Percentiles rank a stretch among this genome's conserved stretches.
Conservation (phyloP, 306 rosid genomes). For the Casuarina equisetifolia region DNA sequence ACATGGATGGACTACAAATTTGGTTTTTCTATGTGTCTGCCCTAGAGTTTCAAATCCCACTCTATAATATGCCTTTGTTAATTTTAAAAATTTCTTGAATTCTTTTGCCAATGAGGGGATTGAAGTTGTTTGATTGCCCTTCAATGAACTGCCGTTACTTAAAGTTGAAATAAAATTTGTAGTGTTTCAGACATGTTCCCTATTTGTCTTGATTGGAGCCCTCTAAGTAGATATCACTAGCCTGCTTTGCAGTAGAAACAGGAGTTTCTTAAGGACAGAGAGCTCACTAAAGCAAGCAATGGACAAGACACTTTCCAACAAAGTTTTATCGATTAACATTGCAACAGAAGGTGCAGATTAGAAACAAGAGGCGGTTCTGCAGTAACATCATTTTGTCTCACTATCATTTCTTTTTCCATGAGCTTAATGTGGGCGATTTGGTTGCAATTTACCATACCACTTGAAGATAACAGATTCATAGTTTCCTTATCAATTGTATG, state of each 20-base stretch:
- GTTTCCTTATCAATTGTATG: not conserved
- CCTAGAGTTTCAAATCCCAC: not conserved
- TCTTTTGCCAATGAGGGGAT: not conserved
- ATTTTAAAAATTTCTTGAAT: not conserved
- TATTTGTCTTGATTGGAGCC: not conserved
- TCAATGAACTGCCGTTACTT: not conserved
- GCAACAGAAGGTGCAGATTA: not conserved
- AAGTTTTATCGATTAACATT: not conserved
- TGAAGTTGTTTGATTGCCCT: not conserved
- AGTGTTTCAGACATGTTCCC: not conserved
- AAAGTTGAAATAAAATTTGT: not conserved
- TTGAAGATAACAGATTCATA: not conserved
- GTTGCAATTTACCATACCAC: not conserved
- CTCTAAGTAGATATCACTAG: not conserved
- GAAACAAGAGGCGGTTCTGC: not conserved
- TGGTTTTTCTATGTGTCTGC: not conserved
- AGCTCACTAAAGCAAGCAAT: not conserved
- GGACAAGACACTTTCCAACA: not conserved
- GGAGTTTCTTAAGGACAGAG: not conserved
- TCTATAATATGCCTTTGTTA: not conserved
- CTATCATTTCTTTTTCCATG: not conserved
- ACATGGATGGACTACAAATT: not conserved
- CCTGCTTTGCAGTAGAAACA: not conserved
- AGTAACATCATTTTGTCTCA: not conserved
- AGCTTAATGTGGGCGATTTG: not conserved